Conservation (phyloP, 208 protist species). For the Phytomonas francai region DNA sequence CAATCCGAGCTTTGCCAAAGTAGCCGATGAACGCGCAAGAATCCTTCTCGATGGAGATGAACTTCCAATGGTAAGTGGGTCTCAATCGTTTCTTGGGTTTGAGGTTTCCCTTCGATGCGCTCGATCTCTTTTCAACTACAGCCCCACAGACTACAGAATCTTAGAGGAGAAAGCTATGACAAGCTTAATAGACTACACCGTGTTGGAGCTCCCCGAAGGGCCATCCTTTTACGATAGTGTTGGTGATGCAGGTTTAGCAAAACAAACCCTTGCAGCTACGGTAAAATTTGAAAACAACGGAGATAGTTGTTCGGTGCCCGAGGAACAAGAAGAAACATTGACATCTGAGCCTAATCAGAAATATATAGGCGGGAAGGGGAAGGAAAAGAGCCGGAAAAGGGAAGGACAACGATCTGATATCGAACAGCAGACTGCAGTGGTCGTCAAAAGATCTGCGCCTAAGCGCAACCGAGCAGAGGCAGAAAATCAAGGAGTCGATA, state of each 20-base stretch:
- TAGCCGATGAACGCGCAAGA: constrained; percentile 20
- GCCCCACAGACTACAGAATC: constrained; percentile 63
- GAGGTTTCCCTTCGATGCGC: constrained; percentile 78
- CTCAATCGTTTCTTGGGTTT: constrained; percentile 76
- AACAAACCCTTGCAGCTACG: background rate
- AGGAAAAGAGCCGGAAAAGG: background rate
- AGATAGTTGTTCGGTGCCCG: background rate
- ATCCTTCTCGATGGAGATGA: constrained; percentile 4
- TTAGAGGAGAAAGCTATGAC: constrained; percentile 75
- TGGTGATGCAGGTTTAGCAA: background rate
- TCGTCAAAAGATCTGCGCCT: background rate
- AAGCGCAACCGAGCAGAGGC: background rate
- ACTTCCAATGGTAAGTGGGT: constrained; percentile 36
- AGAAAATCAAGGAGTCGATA: background rate
- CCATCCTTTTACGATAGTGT: constrained; percentile 1
- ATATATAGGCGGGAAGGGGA: background rate
- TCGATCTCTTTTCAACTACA: constrained; percentile 71
- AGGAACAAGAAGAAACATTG: background rate
- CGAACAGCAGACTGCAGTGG: background rate
- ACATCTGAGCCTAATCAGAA: background rate
- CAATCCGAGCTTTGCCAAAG: constrained; percentile 64
- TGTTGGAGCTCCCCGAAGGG: constrained; percentile 28
- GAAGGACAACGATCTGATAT: background rate
- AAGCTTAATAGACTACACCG: constrained; percentile 43
- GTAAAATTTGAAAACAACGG: background rate